These are phyloP conservation scores for Pythium guiyangense DNA, from an alignment of 352 stramenopile species.

Conservation along the genomic window DNA sequence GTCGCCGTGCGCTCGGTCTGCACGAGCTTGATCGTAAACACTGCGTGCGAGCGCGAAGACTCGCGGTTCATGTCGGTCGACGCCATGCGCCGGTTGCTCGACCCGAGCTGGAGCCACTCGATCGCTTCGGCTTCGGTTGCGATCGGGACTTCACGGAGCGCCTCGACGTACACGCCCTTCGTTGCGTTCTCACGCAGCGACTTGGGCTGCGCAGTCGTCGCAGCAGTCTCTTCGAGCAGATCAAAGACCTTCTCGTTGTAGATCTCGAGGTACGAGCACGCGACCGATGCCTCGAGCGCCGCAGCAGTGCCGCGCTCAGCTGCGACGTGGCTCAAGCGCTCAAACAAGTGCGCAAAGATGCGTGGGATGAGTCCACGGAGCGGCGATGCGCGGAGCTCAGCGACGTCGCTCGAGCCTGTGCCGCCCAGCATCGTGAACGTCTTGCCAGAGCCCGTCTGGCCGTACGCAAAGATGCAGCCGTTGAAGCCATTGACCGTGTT, in stretches of 20 bases:
- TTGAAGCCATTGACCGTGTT: slow-evolving; percentile 86
- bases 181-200: slow-evolving; percentile 70
- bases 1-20: slow-evolving; percentile 59
- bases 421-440: slow-evolving; percentile 87
- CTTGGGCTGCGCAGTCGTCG: slow-evolving; percentile 47
- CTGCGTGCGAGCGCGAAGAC: slow-evolving; percentile 94
- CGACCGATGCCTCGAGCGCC: slow-evolving; percentile 19
- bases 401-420: slow-evolving; percentile 19
- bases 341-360: slow-evolving; percentile 83
- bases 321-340: slow-evolving; percentile 37
- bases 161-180: slow-evolving; percentile 81
- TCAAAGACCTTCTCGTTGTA: slow-evolving; percentile 91
- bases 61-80: slow-evolving; percentile 97
- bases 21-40: slow-evolving; percentile 96
- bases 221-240: slow-evolving; percentile 60
- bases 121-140: slow-evolving; percentile 59
- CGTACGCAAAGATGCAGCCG: slow-evolving; percentile 88
- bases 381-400: slow-evolving; percentile 44
- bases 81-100: slow-evolving; percentile 90
- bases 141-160: slow-evolving; percentile 65
- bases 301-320: slow-evolving; percentile 34
- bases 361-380: slow-evolving; percentile 75
- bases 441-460: slow-evolving; percentile 85
- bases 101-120: slow-evolving; percentile 67
- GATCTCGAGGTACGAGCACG: slow-evolving; percentile 88